Percentiles rank a stretch among this genome's conserved stretches.
Evolutionary conservation across 2,329 filamentous ascomycete species (phyloP).

Genomic region (Trichoderma cornu-damae): DNA sequence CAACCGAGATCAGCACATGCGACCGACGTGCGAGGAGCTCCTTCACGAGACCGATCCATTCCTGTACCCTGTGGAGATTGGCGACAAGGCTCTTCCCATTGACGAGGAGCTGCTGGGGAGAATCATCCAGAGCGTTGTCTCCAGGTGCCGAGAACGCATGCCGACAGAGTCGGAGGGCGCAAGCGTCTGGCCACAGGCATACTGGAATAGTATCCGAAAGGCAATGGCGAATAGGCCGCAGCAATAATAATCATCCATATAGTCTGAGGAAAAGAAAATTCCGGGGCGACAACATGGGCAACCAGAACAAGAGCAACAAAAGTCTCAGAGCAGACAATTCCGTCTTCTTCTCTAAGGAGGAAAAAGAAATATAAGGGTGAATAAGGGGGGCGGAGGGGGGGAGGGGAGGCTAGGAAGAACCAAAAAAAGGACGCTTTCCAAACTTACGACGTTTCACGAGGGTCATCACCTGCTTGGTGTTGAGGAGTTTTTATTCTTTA

Average conservation of each 20-base stretch:
- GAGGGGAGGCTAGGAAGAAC: neutral
- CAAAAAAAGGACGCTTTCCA: slow-evolving; percentile 22
- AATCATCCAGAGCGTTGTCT: slow-evolving; percentile 59
- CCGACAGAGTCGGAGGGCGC: slow-evolving; percentile 54
- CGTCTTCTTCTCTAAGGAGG: neutral
- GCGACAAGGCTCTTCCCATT: slow-evolving; percentile 52
- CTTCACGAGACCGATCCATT: slow-evolving; percentile 57
- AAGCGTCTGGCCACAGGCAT: slow-evolving; percentile 55
- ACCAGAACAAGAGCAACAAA: neutral
- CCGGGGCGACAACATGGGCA: neutral
- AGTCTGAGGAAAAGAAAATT: neutral
- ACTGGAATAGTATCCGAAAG: slow-evolving; percentile 56
- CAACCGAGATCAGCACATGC: slow-evolving; percentile 55
- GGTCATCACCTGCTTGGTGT: slow-evolving; percentile 31
- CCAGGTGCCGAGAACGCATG: slow-evolving; percentile 53
- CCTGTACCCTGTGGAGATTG: slow-evolving; percentile 55
- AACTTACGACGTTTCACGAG: slow-evolving; percentile 22
- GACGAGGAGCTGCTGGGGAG: slow-evolving; percentile 57
- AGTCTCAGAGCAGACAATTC: neutral
- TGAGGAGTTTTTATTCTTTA: slow-evolving; percentile 28
- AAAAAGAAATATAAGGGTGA: slow-evolving; percentile 14
- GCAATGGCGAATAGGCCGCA: slow-evolving; percentile 36
- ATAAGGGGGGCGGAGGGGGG: too few relatives aligned
- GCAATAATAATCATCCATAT: slow-evolving; percentile 20
- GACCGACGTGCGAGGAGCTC: slow-evolving; percentile 60